phyloP scores from a whole-genome alignment of 768 basidiomycete species.

The Heimioporus sp. region DNA sequence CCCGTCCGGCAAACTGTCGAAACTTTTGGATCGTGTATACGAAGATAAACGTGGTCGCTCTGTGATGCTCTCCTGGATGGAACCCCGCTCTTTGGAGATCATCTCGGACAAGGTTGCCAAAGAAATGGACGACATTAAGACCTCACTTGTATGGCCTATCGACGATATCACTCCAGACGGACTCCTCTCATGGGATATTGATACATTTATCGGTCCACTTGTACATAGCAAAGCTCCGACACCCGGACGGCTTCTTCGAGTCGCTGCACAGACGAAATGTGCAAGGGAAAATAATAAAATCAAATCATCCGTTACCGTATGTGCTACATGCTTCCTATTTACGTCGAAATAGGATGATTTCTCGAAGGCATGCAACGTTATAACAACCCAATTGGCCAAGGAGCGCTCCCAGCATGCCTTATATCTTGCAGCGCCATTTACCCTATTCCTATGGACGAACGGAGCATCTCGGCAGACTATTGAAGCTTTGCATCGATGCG shows the following conservation, averaged over 20 bases:
- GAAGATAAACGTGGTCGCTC: not conserved
- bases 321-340: too few relatives aligned
- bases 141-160: not conserved
- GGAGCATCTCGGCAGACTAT: not conserved
- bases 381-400: not conserved
- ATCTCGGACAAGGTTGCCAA: not conserved
- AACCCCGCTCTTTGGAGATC: not conserved
- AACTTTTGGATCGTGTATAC: not conserved
- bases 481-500: not conserved
- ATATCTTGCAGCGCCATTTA: not conserved
- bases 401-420: not conserved
- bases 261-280: not conserved
- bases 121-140: conserved; percentile 1
- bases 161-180: not conserved
- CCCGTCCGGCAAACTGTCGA: not conserved
- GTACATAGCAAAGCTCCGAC: not conserved
- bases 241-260: not conserved
- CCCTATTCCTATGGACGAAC: not conserved
- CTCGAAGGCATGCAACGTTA: not conserved
- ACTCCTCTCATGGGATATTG: conserved; percentile 1
- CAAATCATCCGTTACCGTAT: not conserved
- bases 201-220: not conserved
- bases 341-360: too few relatives aligned
- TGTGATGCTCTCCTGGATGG: not conserved
- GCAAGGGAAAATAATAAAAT: not conserved